Percentiles rank a stretch among this genome's conserved stretches.
Conservation (phyloP, 306 rosid genomes). For the Lagenaria siceraria region DNA sequence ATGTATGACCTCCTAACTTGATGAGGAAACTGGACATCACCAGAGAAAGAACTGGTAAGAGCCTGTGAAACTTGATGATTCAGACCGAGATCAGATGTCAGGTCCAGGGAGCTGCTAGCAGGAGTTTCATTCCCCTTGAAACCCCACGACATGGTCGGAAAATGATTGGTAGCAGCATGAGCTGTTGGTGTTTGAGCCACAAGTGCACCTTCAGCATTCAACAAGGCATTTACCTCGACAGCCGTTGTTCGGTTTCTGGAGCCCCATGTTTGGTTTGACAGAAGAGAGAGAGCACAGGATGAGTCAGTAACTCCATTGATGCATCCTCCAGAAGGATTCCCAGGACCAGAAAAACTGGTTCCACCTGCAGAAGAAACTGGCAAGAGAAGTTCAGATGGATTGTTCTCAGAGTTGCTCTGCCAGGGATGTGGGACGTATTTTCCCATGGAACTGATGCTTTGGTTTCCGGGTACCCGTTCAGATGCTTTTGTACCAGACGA, state of each 20-base stretch:
- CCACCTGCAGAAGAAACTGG: constrained; percentile 56
- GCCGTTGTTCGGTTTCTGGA: constrained; percentile 46
- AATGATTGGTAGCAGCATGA: constrained; percentile 35
- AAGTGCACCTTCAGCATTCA: constrained; percentile 46
- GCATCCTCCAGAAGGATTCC: constrained; percentile 57
- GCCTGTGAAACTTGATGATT: constrained; percentile 67
- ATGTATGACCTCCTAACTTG: constrained; percentile 58
- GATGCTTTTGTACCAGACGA: constrained; percentile 29
- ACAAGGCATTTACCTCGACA: constrained; percentile 37
- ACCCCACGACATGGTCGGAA: constrained; percentile 46
- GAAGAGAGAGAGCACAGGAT: constrained; percentile 99
- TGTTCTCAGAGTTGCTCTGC: constrained; percentile 44
- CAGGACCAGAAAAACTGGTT: constrained; percentile 33
- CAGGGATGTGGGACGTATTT: constrained; percentile 34
- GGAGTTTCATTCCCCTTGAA: constrained; percentile 45
- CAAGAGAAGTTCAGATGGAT: constrained; percentile 36
- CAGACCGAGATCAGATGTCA: constrained; percentile 42
- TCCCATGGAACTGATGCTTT: constrained; percentile 14
- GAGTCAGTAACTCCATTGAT: constrained; percentile 54
- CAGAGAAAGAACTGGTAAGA: constrained; percentile 23
- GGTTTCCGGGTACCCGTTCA: constrained; percentile 35
- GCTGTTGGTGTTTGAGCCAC: constrained; percentile 37
- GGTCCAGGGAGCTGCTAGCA: constrained; percentile 29
- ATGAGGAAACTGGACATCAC: constrained; percentile 40
- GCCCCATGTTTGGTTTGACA: constrained; percentile 92